Evolutionary conservation across 495 filamentous ascomycete species (phyloP).

Genomic region (Tuber borchii): DNA sequence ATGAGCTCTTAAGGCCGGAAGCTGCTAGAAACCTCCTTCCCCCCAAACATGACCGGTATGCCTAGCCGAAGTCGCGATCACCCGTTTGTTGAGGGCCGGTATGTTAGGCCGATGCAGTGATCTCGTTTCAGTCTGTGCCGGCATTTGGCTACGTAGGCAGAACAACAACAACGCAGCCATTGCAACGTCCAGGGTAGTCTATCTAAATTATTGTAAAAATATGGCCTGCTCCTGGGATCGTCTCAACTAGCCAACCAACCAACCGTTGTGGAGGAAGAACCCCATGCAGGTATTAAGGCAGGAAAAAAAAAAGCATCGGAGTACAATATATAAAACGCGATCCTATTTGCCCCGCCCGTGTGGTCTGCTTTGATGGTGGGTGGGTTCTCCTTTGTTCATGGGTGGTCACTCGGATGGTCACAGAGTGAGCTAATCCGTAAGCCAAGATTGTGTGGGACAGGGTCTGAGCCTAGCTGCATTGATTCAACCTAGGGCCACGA

Average conservation of each 20-base stretch:
- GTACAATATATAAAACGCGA: not conserved
- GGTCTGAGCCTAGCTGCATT: not conserved
- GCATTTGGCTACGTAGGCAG: not conserved
- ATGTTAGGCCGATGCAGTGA: not conserved
- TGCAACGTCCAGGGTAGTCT: not conserved
- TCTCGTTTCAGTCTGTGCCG: not conserved
- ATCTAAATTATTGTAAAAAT: not conserved
- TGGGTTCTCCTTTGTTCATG: not conserved
- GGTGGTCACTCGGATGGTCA: not conserved
- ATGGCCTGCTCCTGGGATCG: not conserved
- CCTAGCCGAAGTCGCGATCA: not conserved
- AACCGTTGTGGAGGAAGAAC: not conserved
- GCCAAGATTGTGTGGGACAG: not conserved
- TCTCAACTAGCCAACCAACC: not conserved
- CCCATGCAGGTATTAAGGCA: not conserved
- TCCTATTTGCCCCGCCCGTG: not conserved
- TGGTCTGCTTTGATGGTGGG: not conserved
- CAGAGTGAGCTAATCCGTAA: not conserved
- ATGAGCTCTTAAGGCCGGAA: not conserved
- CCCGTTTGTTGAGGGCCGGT: not conserved
- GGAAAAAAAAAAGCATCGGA: not conserved
- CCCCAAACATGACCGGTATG: not conserved
- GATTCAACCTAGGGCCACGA: not conserved
- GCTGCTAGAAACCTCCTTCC: not conserved
- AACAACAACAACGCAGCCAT: not conserved